A percentile compares a stretch with the other conserved stretches of the same genome.
Conservation (phyloP, 1,284 basidiomycete genomes). For the Cutaneotrichosporon arboriforme region DNA sequence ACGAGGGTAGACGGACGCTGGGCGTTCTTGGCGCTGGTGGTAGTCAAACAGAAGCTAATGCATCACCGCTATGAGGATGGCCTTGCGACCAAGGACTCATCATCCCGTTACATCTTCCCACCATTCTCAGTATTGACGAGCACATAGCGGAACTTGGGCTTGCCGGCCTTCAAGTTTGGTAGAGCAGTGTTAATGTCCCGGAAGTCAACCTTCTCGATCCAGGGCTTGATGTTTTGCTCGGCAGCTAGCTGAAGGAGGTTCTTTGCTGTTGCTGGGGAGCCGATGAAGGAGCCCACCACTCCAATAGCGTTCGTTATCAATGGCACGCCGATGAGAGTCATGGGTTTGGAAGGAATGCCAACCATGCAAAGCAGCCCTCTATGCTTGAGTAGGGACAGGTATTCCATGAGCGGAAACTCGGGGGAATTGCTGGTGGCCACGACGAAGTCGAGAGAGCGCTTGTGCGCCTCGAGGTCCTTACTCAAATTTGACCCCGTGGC, state of each 20-base stretch:
- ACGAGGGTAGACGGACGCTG: too few relatives aligned
- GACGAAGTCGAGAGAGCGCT: conserved; percentile 47
- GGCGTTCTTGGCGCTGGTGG: too few relatives aligned
- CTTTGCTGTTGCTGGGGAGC: conserved; percentile 42
- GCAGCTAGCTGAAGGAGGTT: conserved; percentile 44
- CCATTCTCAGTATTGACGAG: conserved; percentile 40
- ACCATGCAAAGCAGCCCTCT: conserved; percentile 44
- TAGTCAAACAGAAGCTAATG: too few relatives aligned
- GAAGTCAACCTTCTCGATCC: conserved; percentile 38
- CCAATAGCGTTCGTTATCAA: neutral
- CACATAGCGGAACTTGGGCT: conserved; percentile 49
- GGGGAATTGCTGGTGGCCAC: conserved; percentile 42
- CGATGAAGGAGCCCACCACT: conserved; percentile 35
- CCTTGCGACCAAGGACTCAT: too few relatives aligned
- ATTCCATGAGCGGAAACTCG: conserved; percentile 30
- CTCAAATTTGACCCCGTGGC: conserved; percentile 31
- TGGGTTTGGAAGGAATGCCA: conserved; percentile 37
- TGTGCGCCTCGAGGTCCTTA: conserved; percentile 31
- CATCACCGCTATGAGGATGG: too few relatives aligned
- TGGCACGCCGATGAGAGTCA: conserved; percentile 30
- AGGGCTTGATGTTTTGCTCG: conserved; percentile 30
- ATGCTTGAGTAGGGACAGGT: conserved; percentile 44
- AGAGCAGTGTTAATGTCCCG: conserved; percentile 50
- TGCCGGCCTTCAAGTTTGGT: conserved; percentile 42
- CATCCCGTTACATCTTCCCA: conserved; percentile 25